phyloP scores from a whole-genome alignment of 2,329 filamentous ascomycete genomes.

The Cladosporium sp. region DNA sequence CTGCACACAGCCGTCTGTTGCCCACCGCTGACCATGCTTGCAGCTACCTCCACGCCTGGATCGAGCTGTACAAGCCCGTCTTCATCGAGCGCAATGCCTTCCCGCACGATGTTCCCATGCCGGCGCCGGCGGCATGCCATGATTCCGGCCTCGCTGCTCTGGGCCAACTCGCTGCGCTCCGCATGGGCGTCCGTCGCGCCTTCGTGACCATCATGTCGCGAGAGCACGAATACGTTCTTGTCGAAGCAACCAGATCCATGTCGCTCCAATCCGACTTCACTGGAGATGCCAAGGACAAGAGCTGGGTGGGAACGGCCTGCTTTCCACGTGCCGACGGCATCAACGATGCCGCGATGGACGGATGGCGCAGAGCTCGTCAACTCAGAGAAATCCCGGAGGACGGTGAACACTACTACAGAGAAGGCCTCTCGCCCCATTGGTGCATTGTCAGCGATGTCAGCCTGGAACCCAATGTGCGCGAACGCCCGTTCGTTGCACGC shows the following conservation, averaged over 20 bases:
- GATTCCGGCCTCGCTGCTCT: conserved; percentile 35
- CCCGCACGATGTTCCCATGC: neutral
- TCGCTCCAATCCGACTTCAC: conserved; percentile 32
- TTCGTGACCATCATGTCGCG: conserved; percentile 46
- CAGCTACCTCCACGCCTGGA: conserved; percentile 6
- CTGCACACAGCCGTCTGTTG: neutral
- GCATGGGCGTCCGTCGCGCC: conserved; percentile 32
- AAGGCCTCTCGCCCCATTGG: conserved; percentile 21
- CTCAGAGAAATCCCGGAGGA: neutral
- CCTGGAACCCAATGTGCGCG: neutral
- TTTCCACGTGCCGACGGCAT: conserved; percentile 13
- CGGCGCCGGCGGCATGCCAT: conserved; percentile 15
- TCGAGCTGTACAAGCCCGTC: neutral
- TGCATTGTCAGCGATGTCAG: conserved; percentile 24
- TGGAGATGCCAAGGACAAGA: conserved; percentile 28
- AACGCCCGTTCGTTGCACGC: conserved; percentile 15
- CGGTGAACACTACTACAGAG: conserved; percentile 9
- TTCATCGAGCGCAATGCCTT: conserved; percentile 10
- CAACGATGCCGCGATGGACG: conserved; percentile 21
- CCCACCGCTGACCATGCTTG: neutral
- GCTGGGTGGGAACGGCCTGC: conserved; percentile 19
- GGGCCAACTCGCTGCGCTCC: conserved; percentile 34
- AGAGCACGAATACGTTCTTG: conserved; percentile 47
- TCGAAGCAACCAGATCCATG: conserved; percentile 44
- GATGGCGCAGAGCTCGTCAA: neutral